These are phyloP conservation scores for Phytophthora litchii DNA, from an alignment of 352 stramenopile genomes.

Conservation along the genomic window DNA sequence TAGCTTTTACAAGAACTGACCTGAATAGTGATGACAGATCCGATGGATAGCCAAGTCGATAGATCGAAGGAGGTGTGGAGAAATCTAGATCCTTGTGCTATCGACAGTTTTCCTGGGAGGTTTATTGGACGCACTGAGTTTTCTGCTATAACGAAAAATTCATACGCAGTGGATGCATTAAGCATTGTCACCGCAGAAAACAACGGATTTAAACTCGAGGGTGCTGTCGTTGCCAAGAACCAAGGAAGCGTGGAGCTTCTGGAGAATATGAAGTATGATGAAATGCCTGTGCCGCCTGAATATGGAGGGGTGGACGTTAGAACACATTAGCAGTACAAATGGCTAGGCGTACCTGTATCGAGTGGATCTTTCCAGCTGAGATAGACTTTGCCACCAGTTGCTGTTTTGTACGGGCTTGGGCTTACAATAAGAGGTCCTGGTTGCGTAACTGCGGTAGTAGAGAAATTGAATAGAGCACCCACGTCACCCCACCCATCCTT, in stretches of 20 bases:
- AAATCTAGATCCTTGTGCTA: conserved; percentile 34
- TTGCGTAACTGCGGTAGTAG: conserved; percentile 37
- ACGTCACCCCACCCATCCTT: conserved; percentile 54
- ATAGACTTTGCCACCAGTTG: conserved; percentile 63
- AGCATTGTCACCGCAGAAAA: conserved; percentile 34
- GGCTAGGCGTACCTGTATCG: conserved; percentile 43
- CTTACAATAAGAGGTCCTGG: conserved; percentile 41
- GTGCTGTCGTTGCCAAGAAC: conserved; percentile 23
- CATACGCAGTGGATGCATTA: conserved; percentile 48
- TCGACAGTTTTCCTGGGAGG: conserved; percentile 46
- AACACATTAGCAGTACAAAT: no score
- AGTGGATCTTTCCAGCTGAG: conserved; percentile 51
- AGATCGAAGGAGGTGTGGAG: conserved; percentile 51
- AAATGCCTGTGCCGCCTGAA: conserved; percentile 43
- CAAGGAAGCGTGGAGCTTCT: conserved; percentile 35
- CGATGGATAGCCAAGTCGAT: conserved; percentile 29
- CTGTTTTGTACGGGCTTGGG: conserved; percentile 9
- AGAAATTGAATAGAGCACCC: conserved; percentile 37
- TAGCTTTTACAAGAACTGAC: conserved; percentile 14
- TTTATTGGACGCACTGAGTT: conserved; percentile 22
- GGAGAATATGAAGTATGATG: conserved; percentile 45
- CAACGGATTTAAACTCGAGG: conserved; percentile 7
- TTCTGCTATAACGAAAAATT: conserved; percentile 55
- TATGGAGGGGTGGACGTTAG: no score
- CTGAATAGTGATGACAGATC: conserved; percentile 44